These are phyloP conservation scores for Xylaria bambusicola DNA, from an alignment of 495 filamentous ascomycete genomes.

Conservation along the genomic window DNA sequence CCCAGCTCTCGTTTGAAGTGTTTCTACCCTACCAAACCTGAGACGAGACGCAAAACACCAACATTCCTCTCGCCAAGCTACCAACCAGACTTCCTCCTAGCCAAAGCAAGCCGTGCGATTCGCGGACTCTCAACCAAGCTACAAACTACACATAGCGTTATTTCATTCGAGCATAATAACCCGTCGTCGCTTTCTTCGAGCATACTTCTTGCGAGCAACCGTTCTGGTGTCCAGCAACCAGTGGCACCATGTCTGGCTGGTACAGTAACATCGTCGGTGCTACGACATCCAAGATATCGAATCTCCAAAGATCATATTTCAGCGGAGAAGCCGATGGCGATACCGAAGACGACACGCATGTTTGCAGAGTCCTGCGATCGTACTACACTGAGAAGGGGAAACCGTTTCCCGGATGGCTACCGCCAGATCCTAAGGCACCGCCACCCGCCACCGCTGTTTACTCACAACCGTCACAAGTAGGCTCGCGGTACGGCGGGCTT, in stretches of 20 bases:
- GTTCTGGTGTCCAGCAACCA: conserved; percentile 1
- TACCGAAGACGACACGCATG: conserved; percentile 91
- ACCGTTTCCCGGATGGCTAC: conserved; percentile 85
- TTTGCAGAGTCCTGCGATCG: conserved; percentile 89
- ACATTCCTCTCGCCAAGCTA: not conserved
- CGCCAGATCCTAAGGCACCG: conserved; percentile 75
- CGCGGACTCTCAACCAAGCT: not conserved
- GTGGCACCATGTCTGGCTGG: conserved; percentile 70
- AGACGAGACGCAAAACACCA: not conserved
- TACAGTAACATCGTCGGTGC: conserved; percentile 76
- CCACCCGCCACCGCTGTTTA: conserved; percentile 55
- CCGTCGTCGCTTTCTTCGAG: not conserved
- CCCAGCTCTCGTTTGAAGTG: not conserved
- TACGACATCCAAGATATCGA: conserved; percentile 76
- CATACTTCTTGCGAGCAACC: not conserved
- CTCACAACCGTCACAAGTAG: conserved; percentile 52
- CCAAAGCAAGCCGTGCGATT: not conserved
- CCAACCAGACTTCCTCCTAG: not conserved
- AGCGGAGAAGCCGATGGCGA: conserved; percentile 82
- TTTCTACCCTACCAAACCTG: not conserved
- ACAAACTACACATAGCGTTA: not conserved
- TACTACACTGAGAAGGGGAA: conserved; percentile 91
- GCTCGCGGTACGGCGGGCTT: conserved; percentile 53
- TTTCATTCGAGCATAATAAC: not conserved
- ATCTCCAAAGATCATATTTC: conserved; percentile 77